Conservation (phyloP, 768 basidiomycete genomes). For the Cystofilobasidium capitatum region DNA sequence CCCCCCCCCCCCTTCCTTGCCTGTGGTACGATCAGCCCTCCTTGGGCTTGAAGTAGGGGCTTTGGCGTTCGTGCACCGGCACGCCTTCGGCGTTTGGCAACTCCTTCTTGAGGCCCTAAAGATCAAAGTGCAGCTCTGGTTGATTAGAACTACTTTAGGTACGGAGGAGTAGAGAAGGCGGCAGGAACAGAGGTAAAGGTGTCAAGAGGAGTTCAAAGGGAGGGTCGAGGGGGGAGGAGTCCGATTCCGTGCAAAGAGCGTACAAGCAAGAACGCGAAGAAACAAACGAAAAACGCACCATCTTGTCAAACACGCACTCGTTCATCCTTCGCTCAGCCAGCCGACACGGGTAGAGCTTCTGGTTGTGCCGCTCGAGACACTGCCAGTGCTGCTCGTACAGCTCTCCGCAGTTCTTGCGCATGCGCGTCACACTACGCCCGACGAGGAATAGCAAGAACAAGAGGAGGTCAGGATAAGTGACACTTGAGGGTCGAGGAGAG, state of each 20-base stretch:
- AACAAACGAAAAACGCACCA: conserved; percentile 50
- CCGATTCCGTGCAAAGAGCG: neutral
- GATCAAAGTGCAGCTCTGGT: neutral
- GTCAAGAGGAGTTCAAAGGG: neutral
- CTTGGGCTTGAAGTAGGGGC: neutral
- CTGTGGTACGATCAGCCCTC: neutral
- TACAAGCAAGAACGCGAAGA: neutral
- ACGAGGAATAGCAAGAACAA: neutral
- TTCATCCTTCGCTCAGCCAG: conserved; percentile 80
- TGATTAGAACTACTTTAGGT: neutral
- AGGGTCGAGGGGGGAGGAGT: neutral
- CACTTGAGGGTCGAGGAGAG: neutral
- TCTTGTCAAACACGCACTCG: conserved; percentile 89
- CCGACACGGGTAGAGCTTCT: conserved; percentile 83
- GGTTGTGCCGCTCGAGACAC: conserved; percentile 89
- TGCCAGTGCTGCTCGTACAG: conserved; percentile 89
- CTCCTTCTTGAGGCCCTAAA: conserved; percentile 12
- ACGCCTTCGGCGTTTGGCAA: conserved; percentile 1
- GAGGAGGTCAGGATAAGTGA: neutral
- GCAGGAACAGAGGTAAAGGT: neutral
- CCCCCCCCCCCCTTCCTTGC: neutral
- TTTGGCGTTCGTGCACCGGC: conserved; percentile 7
- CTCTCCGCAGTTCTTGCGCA: conserved; percentile 78
- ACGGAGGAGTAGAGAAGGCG: neutral
- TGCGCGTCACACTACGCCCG: conserved; percentile 73